phyloP scores from a whole-genome alignment of 2,329 filamentous ascomycete species.

The Lecanicillium sp. region DNA sequence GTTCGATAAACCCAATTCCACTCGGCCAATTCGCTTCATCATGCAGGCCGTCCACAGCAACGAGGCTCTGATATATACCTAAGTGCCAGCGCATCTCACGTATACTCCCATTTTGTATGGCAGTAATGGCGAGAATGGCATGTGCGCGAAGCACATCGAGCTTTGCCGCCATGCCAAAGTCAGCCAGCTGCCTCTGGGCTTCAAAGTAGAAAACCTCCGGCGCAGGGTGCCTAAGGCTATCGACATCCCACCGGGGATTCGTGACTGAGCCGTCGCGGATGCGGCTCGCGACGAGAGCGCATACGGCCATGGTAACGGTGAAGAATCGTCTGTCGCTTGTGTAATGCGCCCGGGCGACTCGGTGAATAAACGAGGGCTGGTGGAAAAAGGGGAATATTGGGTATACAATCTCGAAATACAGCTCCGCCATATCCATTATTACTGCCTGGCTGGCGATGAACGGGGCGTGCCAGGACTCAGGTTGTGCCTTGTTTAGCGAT shows the following conservation, averaged over 20 bases:
- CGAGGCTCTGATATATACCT: slow-evolving; percentile 41
- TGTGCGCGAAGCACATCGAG: slow-evolving; percentile 15
- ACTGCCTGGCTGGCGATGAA: slow-evolving; percentile 11
- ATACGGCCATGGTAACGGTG: slow-evolving; percentile 42
- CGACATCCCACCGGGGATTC: slow-evolving; percentile 26
- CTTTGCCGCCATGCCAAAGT: slow-evolving; percentile 1
- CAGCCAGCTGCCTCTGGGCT: slow-evolving; percentile 12
- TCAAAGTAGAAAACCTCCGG: slow-evolving; percentile 15
- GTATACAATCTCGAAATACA: slow-evolving; percentile 47
- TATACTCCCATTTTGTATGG: slow-evolving; percentile 43
- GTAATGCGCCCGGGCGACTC: slow-evolving; percentile 34
- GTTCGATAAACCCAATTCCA: slow-evolving; percentile 33
- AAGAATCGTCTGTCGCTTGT: slow-evolving; percentile 34
- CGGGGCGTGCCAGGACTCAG: not conserved
- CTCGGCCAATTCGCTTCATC: slow-evolving; percentile 46
- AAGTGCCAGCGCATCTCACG: slow-evolving; percentile 41
- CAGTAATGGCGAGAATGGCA: slow-evolving; percentile 39
- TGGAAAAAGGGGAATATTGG: slow-evolving; percentile 47
- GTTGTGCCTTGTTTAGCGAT: not conserved
- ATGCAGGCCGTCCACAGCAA: slow-evolving; percentile 40
- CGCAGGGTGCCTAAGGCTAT: slow-evolving; percentile 29
- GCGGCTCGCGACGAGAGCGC: slow-evolving; percentile 38
- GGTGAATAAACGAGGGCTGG: slow-evolving; percentile 30
- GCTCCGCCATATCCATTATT: slow-evolving; percentile 34
- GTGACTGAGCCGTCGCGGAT: slow-evolving; percentile 41